phyloP scores from a whole-genome alignment of 2,329 filamentous ascomycete species.

The Phaeosphaeria sp. region DNA sequence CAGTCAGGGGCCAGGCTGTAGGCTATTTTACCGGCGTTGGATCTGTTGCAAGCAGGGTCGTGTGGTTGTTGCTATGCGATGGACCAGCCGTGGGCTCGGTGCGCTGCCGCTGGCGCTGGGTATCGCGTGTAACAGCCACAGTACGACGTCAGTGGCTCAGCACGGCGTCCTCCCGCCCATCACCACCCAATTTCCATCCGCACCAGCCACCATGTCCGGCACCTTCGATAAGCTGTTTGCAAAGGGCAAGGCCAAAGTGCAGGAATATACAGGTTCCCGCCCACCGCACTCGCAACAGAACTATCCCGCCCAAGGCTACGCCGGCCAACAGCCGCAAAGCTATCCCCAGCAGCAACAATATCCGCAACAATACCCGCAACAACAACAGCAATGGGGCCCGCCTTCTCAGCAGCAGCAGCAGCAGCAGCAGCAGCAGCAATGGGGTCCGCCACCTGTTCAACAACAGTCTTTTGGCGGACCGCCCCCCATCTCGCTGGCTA shows the following conservation, averaged over 20 bases:
- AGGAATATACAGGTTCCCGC: slow-evolving; percentile 34
- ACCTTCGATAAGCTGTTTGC: slow-evolving; percentile 44
- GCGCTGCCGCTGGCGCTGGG: background rate
- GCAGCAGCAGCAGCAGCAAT: slow-evolving; percentile 22
- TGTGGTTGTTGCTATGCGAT: background rate
- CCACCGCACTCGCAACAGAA: slow-evolving; percentile 25
- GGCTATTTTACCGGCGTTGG: background rate
- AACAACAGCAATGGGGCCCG: slow-evolving; percentile 24
- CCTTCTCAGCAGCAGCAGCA: slow-evolving; percentile 22
- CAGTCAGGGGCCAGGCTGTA: background rate
- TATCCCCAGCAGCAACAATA: slow-evolving; percentile 14
- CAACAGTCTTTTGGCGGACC: slow-evolving; percentile 18
- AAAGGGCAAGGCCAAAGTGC: slow-evolving; percentile 47
- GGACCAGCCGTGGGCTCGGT: background rate
- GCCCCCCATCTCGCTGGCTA: slow-evolving; percentile 39
- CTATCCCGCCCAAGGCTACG: slow-evolving; percentile 19
- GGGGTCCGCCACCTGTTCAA: slow-evolving; percentile 18
- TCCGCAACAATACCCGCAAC: slow-evolving; percentile 21
- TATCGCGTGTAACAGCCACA: background rate
- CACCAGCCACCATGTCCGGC: slow-evolving; percentile 29
- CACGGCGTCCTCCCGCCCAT: slow-evolving; percentile 6
- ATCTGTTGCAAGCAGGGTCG: background rate
- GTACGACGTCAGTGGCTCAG: slow-evolving; percentile 16
- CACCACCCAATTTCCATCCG: slow-evolving; percentile 1
- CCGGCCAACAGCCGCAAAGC: slow-evolving; percentile 24